Base-by-base conservation (phyloP, 495 filamentous ascomycete species). In the Trichoderma asperelloides region DNA sequence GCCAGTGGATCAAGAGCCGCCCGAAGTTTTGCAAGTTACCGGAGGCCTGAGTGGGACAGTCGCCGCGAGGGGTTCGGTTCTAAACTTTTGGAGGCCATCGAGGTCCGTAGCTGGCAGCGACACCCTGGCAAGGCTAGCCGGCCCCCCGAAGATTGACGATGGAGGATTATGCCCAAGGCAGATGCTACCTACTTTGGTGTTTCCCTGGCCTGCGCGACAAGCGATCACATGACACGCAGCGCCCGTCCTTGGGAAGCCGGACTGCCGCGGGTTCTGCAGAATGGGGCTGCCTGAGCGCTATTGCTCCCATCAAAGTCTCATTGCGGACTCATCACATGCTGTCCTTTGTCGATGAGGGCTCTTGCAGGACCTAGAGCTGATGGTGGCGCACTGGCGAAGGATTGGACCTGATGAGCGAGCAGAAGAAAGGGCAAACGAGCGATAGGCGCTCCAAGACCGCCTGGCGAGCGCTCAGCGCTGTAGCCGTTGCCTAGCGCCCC, bases 1-100 rank as follows among this genome's bases (percentile, higher is more conserved):
- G 55, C 23, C 55, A 30, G 55, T 60, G 55, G 55, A 60, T 33
- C 55, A 33, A 60, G 55, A 21, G 55, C 55, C 55, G 55, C 28
- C 55, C 55, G 55, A 60, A 25, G 27, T 60, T 21, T 60, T 60
- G 55, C 55, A 60, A 30, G 25, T 60, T 25, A 30, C 55, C 55
- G 55, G 55, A 60, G 55, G 55, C 55, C 28, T 60, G 55, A 30
- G 55, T 30, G 55, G 55, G 55, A 51, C 55, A 60, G 16, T 60
- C 27, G 55, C 55, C 25, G 55, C 55, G 55, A 25, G 55, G 55
- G 55, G 12, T 60, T 60, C 55, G 55, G 55, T 60, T 60, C 27
- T 25, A 47, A 51, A 21, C n/a, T 11, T 23, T 21, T 21, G 47
- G 47, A 51, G 15, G 43, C 9, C 43, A 47, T 27, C 49, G 13